Base-by-base conservation (phyloP, 257 asterid species). In the Petunia secreta region DNA sequence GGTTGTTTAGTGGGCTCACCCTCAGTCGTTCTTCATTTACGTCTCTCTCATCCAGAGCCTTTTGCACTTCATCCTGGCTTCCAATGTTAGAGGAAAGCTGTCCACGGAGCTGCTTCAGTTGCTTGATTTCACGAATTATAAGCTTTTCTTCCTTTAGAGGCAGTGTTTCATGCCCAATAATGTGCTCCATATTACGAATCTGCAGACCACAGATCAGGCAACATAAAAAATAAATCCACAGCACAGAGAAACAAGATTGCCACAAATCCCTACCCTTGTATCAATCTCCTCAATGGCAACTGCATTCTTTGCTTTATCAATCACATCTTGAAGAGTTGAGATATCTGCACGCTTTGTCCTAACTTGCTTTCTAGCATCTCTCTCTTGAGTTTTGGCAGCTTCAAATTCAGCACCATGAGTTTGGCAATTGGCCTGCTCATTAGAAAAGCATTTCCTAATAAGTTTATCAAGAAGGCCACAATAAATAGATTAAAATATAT, bases 231-330 rank as follows among this genome's bases (percentile, higher is more conserved):
- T 25, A 55, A 40, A 46, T 50, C 14, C 76, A 79, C 10, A 9
- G 55, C 13, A 50, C 3, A 68, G 46, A 71, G 65, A 54, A 76
- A 60, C 79, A 75, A 54, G 65, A 67, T 34, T 34, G 62, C 36
- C 77, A 34, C 62, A 68, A 79, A 82, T 81, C 71, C 82, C 60
- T 82, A 93, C 99, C 94, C 91, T 88, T 75, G 82, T 87, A 88
- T 94, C 93, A 80, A 96, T 90, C 76, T 94, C 98, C 75, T 87
- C 91, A 50, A 95, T 82, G 66, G 98, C 91, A 81, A 89, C 79
- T 83, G 99, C 99, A 90, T 96, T 96, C 91, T 92, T 96, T 78
- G 94, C 98, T 86, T 90, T 92, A 87, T 89, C 92, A 75, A 96
- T 86, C 86, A 90, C 84, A 68, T 86, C 77, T 82, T 90, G 97